Percentiles rank a stretch among this genome's conserved stretches.
phyloP scores from a whole-genome alignment of 75 land plant genomes.

The Gnetum montanum region DNA sequence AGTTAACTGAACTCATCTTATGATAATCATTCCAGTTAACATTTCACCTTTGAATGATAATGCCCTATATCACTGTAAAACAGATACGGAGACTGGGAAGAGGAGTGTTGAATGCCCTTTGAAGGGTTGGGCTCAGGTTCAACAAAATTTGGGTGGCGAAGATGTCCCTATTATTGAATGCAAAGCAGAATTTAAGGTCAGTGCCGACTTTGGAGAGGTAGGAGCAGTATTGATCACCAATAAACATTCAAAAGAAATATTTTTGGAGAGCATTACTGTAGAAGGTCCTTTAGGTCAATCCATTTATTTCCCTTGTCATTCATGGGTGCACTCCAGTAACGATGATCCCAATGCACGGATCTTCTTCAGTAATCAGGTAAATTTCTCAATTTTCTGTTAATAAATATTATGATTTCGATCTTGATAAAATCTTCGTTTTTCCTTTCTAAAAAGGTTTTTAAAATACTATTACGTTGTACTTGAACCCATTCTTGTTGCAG shows the following conservation, averaged over 20 bases:
- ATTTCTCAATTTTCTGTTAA: too few relatives aligned
- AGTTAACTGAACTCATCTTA: too few relatives aligned
- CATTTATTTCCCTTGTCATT: conserved; percentile 65
- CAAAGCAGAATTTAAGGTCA: conserved; percentile 49
- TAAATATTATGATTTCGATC: too few relatives aligned
- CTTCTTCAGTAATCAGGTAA: conserved; percentile 68
- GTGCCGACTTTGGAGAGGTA: conserved; percentile 48
- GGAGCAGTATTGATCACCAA: conserved; percentile 63
- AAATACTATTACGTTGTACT: too few relatives aligned
- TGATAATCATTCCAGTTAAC: too few relatives aligned
- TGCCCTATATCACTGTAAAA: too few relatives aligned
- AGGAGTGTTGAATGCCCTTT: conserved; percentile 26
- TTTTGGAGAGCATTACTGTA: conserved; percentile 38
- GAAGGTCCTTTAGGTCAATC: conserved; percentile 34
- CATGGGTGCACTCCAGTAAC: conserved; percentile 68
- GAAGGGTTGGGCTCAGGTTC: conserved; percentile 49
- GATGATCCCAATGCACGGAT: conserved; percentile 46
- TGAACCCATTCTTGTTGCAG: too few relatives aligned
- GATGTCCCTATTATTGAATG: conserved; percentile 27
- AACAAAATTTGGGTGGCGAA: conserved; percentile 8
- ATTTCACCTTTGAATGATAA: too few relatives aligned
- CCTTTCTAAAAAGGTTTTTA: too few relatives aligned
- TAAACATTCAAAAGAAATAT: conserved; percentile 57
- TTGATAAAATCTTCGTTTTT: too few relatives aligned
- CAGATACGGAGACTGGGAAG: conserved; percentile 55